These are phyloP conservation scores for Tirmania nivea DNA, from an alignment of 495 filamentous ascomycete genomes.

Conservation along the genomic window DNA sequence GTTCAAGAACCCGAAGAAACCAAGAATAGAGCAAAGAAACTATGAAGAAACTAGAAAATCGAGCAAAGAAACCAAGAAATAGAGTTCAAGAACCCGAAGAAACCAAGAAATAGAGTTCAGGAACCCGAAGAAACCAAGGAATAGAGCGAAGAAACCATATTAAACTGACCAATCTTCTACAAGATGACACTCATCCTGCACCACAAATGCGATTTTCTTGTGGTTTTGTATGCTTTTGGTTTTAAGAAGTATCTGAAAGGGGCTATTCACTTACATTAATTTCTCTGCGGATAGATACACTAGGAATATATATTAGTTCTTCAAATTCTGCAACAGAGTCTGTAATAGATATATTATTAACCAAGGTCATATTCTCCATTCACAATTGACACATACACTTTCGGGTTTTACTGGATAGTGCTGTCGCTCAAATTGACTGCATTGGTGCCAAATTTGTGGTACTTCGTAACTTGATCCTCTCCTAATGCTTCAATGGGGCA, in stretches of 20 bases:
- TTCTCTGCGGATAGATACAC: not conserved
- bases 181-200: not conserved
- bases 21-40: too few relatives aligned
- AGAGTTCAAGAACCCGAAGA: too few relatives aligned
- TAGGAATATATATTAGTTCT: not conserved
- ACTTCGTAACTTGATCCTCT: not conserved
- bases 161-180: too few relatives aligned
- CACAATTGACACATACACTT: not conserved
- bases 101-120: too few relatives aligned
- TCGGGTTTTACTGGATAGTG: not conserved
- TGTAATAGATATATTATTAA: not conserved
- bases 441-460: not conserved
- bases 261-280: not conserved
- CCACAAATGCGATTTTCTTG: not conserved
- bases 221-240: not conserved
- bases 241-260: not conserved
- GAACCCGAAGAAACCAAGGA: too few relatives aligned
- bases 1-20: too few relatives aligned
- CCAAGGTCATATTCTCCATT: not conserved
- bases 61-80: too few relatives aligned
- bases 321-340: too few relatives aligned
- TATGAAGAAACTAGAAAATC: too few relatives aligned
- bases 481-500: not conserved
- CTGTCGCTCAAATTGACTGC: not conserved
- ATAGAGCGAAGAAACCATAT: too few relatives aligned